Evolutionary conservation across 2,329 filamentous ascomycete genomes (phyloP).

Genomic region (Fusarium sp.): DNA sequence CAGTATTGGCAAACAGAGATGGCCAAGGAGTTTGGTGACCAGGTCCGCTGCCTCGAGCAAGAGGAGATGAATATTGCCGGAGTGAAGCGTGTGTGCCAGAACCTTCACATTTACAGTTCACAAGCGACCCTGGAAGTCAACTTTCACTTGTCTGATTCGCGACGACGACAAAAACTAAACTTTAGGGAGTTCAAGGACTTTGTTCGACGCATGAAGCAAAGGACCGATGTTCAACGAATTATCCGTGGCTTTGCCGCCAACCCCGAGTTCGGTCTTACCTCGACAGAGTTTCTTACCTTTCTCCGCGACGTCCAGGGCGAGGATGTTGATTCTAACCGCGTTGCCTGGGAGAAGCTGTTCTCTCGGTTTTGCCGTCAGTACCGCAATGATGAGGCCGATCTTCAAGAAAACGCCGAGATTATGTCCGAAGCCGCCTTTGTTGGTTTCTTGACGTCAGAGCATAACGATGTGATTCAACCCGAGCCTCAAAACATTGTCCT

Average conservation of each 20-base stretch:
- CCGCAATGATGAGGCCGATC: conserved; percentile 57
- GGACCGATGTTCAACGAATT: conserved; percentile 81
- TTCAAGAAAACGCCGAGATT: conserved; percentile 57
- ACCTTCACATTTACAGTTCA: conserved; percentile 90
- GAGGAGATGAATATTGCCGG: conserved; percentile 81
- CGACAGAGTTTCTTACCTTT: conserved; percentile 80
- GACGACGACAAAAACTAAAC: conserved; percentile 72
- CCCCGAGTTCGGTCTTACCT: conserved; percentile 71
- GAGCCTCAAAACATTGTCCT: conserved; percentile 71
- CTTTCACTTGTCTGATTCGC: conserved; percentile 78
- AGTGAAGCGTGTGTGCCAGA: conserved; percentile 86
- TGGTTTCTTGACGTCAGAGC: conserved; percentile 77
- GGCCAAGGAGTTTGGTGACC: conserved; percentile 70
- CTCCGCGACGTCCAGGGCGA: conserved; percentile 79
- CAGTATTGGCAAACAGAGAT: conserved; percentile 90
- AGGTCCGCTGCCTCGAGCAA: conserved; percentile 62
- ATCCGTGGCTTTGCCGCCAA: conserved; percentile 72
- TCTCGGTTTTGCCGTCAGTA: conserved; percentile 72
- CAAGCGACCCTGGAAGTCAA: conserved; percentile 76
- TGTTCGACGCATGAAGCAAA: conserved; percentile 82
- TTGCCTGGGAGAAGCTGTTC: conserved; percentile 79
- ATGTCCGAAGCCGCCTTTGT: conserved; percentile 86
- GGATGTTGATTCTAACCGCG: conserved; percentile 73
- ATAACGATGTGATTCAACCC: conserved; percentile 74
- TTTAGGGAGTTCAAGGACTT: conserved; percentile 87